Evolutionary conservation across 179 eudicot genomes (phyloP).

Genomic region (Beta lomatogona): DNA sequence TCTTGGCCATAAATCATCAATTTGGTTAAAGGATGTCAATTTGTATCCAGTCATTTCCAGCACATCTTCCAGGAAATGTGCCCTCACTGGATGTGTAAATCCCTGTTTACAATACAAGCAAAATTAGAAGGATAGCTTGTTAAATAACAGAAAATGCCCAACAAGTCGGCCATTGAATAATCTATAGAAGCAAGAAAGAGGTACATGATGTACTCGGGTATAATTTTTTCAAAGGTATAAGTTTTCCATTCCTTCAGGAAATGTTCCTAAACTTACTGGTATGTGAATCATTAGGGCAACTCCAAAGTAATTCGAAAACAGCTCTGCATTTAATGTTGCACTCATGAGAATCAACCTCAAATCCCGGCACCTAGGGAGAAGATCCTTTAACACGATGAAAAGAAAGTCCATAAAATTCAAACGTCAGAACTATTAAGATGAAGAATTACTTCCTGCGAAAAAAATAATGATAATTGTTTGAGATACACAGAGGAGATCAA

Average conservation of each 20-base stretch:
- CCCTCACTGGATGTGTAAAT: slow-evolving; percentile 86
- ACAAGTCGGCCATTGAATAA: neutral
- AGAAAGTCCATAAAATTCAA: slow-evolving; percentile 69
- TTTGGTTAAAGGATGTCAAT: slow-evolving; percentile 89
- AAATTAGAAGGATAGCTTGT: no score
- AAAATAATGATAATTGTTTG: neutral
- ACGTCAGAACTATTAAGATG: slow-evolving; percentile 23
- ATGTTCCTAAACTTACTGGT: slow-evolving; percentile 55
- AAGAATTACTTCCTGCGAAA: neutral
- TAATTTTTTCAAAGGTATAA: neutral
- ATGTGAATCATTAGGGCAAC: slow-evolving; percentile 93
- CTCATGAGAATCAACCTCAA: slow-evolving; percentile 95
- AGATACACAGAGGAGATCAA: slow-evolving; percentile 13
- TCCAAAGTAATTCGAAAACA: slow-evolving; percentile 82
- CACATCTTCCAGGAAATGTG: slow-evolving; percentile 90
- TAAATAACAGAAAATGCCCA: no score
- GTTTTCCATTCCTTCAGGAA: neutral
- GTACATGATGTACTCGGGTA: neutral
- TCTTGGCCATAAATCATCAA: slow-evolving; percentile 99
- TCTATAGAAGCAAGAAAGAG: neutral
- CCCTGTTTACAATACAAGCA: slow-evolving; percentile 52
- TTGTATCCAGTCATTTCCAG: slow-evolving; percentile 90
- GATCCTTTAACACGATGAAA: slow-evolving; percentile 96
- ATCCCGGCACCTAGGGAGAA: slow-evolving; percentile 94
- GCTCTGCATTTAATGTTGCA: slow-evolving; percentile 97